Evolutionary conservation across 441 rosid genomes (phyloP), one percentile per base, ranked within the genome.

Genomic region (Gossypium davidsonii): DNA sequence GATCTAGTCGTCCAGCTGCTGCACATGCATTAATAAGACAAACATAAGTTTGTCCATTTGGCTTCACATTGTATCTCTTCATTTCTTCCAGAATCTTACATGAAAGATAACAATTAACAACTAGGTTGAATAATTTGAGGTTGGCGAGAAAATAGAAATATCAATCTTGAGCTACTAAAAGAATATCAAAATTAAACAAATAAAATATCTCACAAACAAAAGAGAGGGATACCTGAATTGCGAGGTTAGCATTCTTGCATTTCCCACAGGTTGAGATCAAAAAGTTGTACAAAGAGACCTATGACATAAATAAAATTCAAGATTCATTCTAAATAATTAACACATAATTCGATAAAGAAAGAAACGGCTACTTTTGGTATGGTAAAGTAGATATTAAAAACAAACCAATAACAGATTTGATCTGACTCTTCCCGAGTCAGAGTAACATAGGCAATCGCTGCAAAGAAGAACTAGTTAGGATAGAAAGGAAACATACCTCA

Each of bases 11-110:
- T 74, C 98, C 99, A 79, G 86, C 87, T 49, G 87, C 90, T 15
- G 99, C 99, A 74, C 91, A 94, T 48, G 96, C 90, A 83, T 92
- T 91, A 57, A 94, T 96, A 18, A 94, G 83, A 82, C 92, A 84
- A 55, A 90, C 79, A 79, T 85, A 92, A 58, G 97, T 92, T 82
- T 90, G 96, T 71, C 87, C 96, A 77, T 87, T 92, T 59, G 99
- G 97, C 88, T 95, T 91, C 79, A 94, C 95, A 39, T 87, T 93
- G 68, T 84, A 87, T 68, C 75, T 84, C 90, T 92, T 95, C 97
- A 95, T 92, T 82, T 94, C 99, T 56, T 92, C 98, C 63, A 82
- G 85, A 49, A 94, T 84, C 99, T 94, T 78, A 68, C 67, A 76
- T 62, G 4, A 52, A 79, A 83, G 26, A 73, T 25, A 60, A 65